These are phyloP conservation scores for Hondaea fermentalgiana DNA, from an alignment of 108 stramenopile genomes.

Conservation along the genomic window DNA sequence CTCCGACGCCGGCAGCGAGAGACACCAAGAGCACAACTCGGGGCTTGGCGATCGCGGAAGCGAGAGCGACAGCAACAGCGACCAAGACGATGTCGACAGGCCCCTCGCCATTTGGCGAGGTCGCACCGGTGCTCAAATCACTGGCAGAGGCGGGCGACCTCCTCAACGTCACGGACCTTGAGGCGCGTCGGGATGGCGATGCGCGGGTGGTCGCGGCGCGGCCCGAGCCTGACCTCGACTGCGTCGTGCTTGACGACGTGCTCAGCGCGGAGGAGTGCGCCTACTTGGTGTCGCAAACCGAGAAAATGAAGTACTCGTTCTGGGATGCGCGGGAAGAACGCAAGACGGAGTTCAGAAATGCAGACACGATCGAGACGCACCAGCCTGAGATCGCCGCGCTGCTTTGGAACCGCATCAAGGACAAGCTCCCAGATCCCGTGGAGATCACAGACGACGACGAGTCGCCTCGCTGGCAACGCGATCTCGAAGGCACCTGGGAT, in stretches of 20 bases:
- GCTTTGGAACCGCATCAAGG: background rate
- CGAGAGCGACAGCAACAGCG: background rate
- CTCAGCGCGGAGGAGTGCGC: slow-evolving; percentile 27
- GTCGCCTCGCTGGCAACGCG: slow-evolving; percentile 19
- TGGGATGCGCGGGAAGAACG: slow-evolving; percentile 12
- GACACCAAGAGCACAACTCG: too few relatives aligned
- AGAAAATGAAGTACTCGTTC: slow-evolving; percentile 9
- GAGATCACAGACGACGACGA: background rate
- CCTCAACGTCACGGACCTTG: background rate
- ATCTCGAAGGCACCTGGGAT: slow-evolving; percentile 18
- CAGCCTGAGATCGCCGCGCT: slow-evolving; percentile 4
- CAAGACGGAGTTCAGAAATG: slow-evolving; percentile 16
- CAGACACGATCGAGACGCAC: slow-evolving; percentile 24
- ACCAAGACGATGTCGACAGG: background rate
- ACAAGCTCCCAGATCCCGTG: background rate
- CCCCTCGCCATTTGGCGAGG: background rate
- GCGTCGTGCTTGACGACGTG: slow-evolving; percentile 18
- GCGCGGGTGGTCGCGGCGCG: background rate
- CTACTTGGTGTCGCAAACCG: background rate
- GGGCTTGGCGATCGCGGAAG: too few relatives aligned
- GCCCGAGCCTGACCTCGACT: background rate
- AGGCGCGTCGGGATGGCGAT: background rate
- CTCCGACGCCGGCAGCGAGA: too few relatives aligned
- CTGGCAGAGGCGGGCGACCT: background rate
- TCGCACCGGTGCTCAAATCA: background rate